A percentile compares a stretch with the other conserved stretches of the same genome.
phyloP scores from a whole-genome alignment of 2,329 filamentous ascomycete genomes.

The Ophiostoma ips region DNA sequence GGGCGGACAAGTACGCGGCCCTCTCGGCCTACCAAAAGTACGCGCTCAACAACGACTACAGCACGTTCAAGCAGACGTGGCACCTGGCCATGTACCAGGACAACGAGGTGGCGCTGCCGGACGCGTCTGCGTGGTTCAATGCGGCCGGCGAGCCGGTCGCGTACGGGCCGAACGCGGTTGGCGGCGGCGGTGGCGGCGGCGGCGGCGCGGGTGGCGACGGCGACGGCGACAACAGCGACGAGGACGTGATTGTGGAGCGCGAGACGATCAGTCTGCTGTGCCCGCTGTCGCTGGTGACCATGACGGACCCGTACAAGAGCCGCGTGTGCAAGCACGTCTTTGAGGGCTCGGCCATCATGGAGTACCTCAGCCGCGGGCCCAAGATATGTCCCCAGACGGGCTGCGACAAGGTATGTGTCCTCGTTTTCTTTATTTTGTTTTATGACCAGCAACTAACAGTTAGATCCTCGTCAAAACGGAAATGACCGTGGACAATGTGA shows the following conservation, averaged over 20 bases:
- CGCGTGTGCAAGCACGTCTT: conserved; percentile 58
- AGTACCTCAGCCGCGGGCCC: conserved; percentile 28
- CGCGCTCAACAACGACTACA: conserved; percentile 43
- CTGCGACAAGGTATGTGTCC: conserved; percentile 38
- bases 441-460: neutral
- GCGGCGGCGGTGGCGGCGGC: conserved; percentile 24
- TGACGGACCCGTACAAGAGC: conserved; percentile 54
- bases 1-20: conserved; percentile 28
- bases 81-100: conserved; percentile 37
- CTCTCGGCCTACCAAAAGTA: conserved; percentile 34
- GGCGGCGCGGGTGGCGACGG: conserved; percentile 40
- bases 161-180: neutral
- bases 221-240: conserved; percentile 51
- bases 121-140: conserved; percentile 39
- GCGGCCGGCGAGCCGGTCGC: conserved; percentile 16
- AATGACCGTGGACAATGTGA: conserved; percentile 41
- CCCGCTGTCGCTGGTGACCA: conserved; percentile 50
- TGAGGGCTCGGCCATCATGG: conserved; percentile 48
- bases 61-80: conserved; percentile 43
- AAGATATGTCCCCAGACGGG: conserved; percentile 51
- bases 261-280: conserved; percentile 54
- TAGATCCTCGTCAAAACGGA: conserved; percentile 23
- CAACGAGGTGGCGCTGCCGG: conserved; percentile 36
- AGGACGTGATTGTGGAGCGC: conserved; percentile 53
- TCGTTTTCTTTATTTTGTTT: neutral